Base-by-base conservation (phyloP, 2,329 filamentous ascomycete genomes). In the Penicillium glabrum region DNA sequence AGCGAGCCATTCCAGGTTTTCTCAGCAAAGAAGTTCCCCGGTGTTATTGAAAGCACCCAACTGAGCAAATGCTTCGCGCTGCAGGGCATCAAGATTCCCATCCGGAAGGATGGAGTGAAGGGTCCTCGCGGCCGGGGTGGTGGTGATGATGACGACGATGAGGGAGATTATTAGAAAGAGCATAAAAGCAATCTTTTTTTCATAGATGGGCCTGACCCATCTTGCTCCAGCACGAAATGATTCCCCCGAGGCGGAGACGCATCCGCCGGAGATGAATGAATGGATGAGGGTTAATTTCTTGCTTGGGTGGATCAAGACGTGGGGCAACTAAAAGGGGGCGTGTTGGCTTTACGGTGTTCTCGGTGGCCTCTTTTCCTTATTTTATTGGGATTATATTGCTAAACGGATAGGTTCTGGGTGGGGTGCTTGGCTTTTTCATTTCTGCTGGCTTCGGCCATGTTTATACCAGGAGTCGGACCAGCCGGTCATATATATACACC, bases 21-120 rank as follows among this genome's bases (percentile, higher is more conserved):
- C 76, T 96, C 91, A 2, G 95, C 95, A 47, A 99, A 99, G 82
- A 97, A 97, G 70, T 99, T 99, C 75, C 95, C 95, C 0, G 95
- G 95, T 41, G 95, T 99, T 1, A 96, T 96, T 56, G 93, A 98
- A 72, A 96, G 90, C 73, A 99, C 95, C 0, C 77, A 86, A 4
- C 79, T 98, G 19, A 97, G 93, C 82, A 96, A 96, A 75, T 90
- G 87, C 60, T 98, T 99, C 77, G 93, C 95, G 3, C 82, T 85
- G 1, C 95, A 99, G 70, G 95, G 95, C 24, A 96, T 96, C 76
- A 97, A 97, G 76, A 97, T 98, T 24, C 93, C 93, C 0, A 97
- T 98, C 53, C 82, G 93, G 23, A 97, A 97, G 75, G 93, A 97
- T 68, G 87, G 89, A 69, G 79, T 68, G 76, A 83, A 74, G 68